Conservation (phyloP, 495 filamentous ascomycete genomes). For the Trichoderma reesei region DNA sequence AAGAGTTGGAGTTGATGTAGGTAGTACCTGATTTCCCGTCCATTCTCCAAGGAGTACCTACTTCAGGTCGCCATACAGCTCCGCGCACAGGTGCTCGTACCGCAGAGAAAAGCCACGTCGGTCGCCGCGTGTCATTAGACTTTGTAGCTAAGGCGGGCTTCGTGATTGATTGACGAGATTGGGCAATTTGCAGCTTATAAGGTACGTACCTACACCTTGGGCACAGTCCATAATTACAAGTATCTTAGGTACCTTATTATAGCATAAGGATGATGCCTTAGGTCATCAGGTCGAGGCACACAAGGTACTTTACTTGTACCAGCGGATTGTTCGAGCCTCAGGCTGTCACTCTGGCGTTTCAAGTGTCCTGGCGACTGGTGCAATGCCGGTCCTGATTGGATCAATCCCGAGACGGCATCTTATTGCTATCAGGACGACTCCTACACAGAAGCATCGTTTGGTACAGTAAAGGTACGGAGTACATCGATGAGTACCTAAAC, state of each 20-base stretch:
- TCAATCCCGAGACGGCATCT: neutral
- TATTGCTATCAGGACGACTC: too few relatives aligned
- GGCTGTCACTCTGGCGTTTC: neutral
- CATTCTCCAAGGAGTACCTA: too few relatives aligned
- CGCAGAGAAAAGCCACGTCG: neutral
- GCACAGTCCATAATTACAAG: too few relatives aligned
- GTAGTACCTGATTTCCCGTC: too few relatives aligned
- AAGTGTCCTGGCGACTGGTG: too few relatives aligned
- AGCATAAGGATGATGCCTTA: too few relatives aligned
- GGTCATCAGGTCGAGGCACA: too few relatives aligned
- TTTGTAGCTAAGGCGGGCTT: neutral
- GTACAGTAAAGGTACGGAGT: too few relatives aligned
- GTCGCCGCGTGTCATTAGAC: conserved; percentile 5
- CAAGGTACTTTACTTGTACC: too few relatives aligned
- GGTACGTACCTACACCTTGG: neutral
- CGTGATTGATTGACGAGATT: conserved; percentile 5
- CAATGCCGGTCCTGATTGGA: conserved; percentile 1
- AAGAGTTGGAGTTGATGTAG: too few relatives aligned
- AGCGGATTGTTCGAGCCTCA: neutral
- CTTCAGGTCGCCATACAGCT: neutral
- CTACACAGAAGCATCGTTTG: neutral
- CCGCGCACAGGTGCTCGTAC: neutral
- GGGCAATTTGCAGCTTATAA: neutral
- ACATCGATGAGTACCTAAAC: too few relatives aligned
- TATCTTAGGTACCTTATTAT: too few relatives aligned